Conservation (phyloP, 2,329 filamentous ascomycete genomes). For the Fusarium gaditjirri region DNA sequence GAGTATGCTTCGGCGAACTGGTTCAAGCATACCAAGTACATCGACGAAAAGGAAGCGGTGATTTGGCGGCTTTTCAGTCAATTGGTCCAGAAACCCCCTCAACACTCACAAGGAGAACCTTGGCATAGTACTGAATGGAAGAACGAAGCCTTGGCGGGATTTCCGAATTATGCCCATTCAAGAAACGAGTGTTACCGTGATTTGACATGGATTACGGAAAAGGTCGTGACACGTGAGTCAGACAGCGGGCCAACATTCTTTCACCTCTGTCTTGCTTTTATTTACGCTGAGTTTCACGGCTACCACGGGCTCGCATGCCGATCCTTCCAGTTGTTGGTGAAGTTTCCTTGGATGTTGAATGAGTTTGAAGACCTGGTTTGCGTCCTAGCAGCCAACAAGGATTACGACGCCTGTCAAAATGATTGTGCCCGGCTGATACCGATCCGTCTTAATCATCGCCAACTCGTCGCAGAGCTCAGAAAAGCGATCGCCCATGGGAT, state of each 20-base stretch:
- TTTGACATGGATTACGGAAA: no score
- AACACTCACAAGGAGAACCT: not conserved
- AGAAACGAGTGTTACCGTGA: accelerated
- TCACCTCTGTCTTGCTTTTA: not conserved
- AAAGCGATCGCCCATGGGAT: not conserved
- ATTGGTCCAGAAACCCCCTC: not conserved
- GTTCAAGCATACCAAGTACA: not conserved
- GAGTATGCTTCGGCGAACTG: not conserved
- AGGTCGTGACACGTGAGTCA: no score
- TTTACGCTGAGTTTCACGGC: not conserved
- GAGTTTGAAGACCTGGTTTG: not conserved
- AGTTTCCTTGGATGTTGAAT: accelerated
- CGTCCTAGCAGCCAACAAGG: not conserved
- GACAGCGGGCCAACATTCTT: no score
- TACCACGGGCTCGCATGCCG: not conserved
- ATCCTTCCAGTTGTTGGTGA: not conserved
- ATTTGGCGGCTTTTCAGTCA: not conserved
- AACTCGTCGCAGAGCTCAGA: accelerated
- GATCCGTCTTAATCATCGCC: not conserved
- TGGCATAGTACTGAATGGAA: not conserved
- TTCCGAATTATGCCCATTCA: accelerated
- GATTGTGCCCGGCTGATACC: not conserved
- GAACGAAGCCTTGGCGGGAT: accelerated
- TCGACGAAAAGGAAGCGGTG: accelerated
- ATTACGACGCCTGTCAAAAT: not conserved